Evolutionary conservation across 371 early-diverging fungal genomes (phyloP).

Genomic region (Mucor piriformis): DNA sequence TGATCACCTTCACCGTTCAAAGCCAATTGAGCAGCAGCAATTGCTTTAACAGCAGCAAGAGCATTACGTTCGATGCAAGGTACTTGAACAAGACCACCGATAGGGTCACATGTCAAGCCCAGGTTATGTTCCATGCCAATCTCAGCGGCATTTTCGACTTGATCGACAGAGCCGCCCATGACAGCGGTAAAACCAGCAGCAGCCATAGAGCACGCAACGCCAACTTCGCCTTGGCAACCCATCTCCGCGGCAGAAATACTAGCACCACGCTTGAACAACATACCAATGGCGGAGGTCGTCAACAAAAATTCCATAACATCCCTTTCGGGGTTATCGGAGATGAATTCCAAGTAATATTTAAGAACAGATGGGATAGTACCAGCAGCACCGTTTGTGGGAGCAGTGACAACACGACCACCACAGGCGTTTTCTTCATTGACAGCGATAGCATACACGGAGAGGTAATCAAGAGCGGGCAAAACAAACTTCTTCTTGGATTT

Average conservation of each 20-base stretch:
- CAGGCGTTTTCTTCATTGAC: constrained; percentile 98
- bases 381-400: constrained; percentile 93
- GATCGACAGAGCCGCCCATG: constrained; percentile 90
- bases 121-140: constrained; percentile 97
- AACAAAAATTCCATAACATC: constrained; percentile 92
- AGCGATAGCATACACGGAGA: constrained; percentile 94
- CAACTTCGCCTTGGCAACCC: constrained; percentile 91
- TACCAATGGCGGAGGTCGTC: constrained; percentile 93
- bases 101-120: constrained; percentile 94
- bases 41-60: constrained; percentile 93
- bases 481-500: constrained; percentile 51
- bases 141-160: constrained; percentile 95
- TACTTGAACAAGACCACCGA: constrained; percentile 91
- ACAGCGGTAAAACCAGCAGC: constrained; percentile 95
- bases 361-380: constrained; percentile 93
- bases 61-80: constrained; percentile 98
- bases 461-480: constrained; percentile 84
- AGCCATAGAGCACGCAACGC: constrained; percentile 96
- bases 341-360: constrained; percentile 94
- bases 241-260: constrained; percentile 94
- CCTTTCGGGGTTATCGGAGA: constrained; percentile 83
- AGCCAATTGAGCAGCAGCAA: constrained; percentile 93
- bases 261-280: constrained; percentile 95
- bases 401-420: constrained; percentile 93
- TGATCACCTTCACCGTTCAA: constrained; percentile 90